Evolutionary conservation across 352 stramenopile genomes (phyloP), one percentile per base, ranked within the genome.

Genomic region (Phytophthora cajani): DNA sequence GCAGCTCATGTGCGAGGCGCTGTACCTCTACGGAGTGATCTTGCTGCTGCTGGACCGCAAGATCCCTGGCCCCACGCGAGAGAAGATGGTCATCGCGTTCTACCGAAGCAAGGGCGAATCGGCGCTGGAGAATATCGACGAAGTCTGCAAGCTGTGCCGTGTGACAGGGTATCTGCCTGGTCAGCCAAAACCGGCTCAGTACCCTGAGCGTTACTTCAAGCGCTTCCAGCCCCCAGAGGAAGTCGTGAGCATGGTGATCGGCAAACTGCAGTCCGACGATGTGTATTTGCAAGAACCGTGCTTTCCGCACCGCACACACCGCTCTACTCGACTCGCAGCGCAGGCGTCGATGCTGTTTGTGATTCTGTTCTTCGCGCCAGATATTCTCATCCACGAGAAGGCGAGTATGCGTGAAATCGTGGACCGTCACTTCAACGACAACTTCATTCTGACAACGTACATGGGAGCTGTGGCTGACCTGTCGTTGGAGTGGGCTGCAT

Each of bases 311-410:
- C 93, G 96, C 32, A 96, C 94, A 33, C 93, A 98, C 69, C 88
- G 96, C 9, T 98, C 90, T 40, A 98, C 90, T 19, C 87, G 94
- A 27, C 82, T 99, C 9, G 90, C 93, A 21, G 77, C 68, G 3
- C 96, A 99, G 64, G 95, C 96, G 21, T 97, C 89, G 17, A 98
- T 98, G 90, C 81, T 99, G 2, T 98, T 98, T 73, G 94, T 98
- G 23, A 96, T 98, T 54, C 67, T 99, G 33, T 98, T 96, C 76
- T 99, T 99, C 62, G 90, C 92, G 11, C 92, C 96, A 0, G 85
- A 96, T 30, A 96, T 97, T 62, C 61, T 98, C 17, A 97, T 97
- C 64, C 88, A 97, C 63, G 93, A 98, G 36, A 91, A 94, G 52
- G 82, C 88, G 47, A 97, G 80, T 58, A 97, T 99, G 90, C 90